These are phyloP conservation scores for Vaccinium vitisidaea DNA, from an alignment of 148 eudicot genomes.

Conservation along the genomic window DNA sequence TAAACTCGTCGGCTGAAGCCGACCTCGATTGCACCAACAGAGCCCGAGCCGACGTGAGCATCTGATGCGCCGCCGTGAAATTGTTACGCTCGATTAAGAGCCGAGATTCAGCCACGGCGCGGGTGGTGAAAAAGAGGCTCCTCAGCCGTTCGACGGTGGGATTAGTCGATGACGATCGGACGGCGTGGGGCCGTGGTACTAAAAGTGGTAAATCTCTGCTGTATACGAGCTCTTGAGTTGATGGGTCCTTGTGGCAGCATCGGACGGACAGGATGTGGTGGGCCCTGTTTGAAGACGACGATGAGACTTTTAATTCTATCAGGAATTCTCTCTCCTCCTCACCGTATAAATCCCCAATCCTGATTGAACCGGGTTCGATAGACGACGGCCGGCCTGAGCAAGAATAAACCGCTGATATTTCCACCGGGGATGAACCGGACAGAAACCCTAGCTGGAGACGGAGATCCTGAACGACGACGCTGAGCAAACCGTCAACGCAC, in stretches of 20 bases:
- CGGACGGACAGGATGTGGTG: slow-evolving; percentile 65
- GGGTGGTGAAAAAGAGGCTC: slow-evolving; percentile 52
- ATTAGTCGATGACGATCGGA: slow-evolving; percentile 45
- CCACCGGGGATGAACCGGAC: slow-evolving; percentile 59
- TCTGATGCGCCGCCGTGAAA: slow-evolving; percentile 53
- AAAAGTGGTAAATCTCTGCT: slow-evolving; percentile 49
- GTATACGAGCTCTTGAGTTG: slow-evolving; percentile 45
- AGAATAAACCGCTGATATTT: slow-evolving; percentile 65
- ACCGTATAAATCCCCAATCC: slow-evolving; percentile 61
- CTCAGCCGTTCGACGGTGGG: slow-evolving; percentile 65
- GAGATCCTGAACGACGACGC: slow-evolving; percentile 63
- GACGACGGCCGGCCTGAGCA: slow-evolving; percentile 44
- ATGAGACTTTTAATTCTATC: slow-evolving; percentile 68
- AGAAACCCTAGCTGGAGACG: slow-evolving; percentile 48
- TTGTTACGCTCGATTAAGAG: slow-evolving; percentile 55
- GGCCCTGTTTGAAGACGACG: slow-evolving; percentile 40
- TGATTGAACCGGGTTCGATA: slow-evolving; percentile 42
- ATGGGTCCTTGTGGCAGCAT: slow-evolving; percentile 58
- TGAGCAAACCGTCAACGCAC: slow-evolving; percentile 38
- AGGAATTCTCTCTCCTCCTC: slow-evolving; percentile 74
- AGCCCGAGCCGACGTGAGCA: slow-evolving; percentile 67
- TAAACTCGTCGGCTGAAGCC: slow-evolving; percentile 41
- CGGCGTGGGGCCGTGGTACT: slow-evolving; percentile 65
- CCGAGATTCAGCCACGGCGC: slow-evolving; percentile 86
- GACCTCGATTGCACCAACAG: slow-evolving; percentile 54